phyloP scores from a whole-genome alignment of 176 grass and related monocot genomes.

The Carex pumila region DNA sequence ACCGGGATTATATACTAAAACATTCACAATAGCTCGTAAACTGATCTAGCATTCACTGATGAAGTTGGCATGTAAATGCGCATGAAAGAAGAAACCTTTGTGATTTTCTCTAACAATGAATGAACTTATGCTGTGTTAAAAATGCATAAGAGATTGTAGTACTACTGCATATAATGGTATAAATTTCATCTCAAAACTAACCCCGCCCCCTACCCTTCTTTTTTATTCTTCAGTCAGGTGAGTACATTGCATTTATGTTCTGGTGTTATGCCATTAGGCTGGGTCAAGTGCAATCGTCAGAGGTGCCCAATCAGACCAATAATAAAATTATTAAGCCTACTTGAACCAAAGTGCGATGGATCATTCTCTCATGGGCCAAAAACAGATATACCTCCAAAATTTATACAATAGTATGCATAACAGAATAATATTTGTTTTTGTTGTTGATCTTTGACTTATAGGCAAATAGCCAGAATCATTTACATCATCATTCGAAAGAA shows the following conservation, averaged over 20 bases:
- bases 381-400: neutral
- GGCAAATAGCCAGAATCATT: neutral
- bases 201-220: too few species aligned
- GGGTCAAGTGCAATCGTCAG: too few species aligned
- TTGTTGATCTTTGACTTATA: neutral
- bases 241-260: too few species aligned
- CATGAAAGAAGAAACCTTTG: neutral
- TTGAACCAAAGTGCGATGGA: conserved; percentile 30
- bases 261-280: too few species aligned
- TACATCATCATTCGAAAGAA: neutral
- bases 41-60: neutral
- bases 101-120: neutral
- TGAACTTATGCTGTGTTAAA: neutral
- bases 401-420: neutral
- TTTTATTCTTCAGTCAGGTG: neutral
- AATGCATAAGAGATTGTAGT: neutral
- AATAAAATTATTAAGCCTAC: conserved; percentile 1
- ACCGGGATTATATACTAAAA: neutral
- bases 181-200: neutral
- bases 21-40: neutral
- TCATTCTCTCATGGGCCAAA: neutral
- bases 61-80: neutral
- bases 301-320: neutral
- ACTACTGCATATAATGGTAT: neutral
- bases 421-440: neutral